Evolutionary conservation across 352 stramenopile genomes (phyloP), one percentile per base, ranked within the genome.

Genomic region (Phytophthora tubulina): DNA sequence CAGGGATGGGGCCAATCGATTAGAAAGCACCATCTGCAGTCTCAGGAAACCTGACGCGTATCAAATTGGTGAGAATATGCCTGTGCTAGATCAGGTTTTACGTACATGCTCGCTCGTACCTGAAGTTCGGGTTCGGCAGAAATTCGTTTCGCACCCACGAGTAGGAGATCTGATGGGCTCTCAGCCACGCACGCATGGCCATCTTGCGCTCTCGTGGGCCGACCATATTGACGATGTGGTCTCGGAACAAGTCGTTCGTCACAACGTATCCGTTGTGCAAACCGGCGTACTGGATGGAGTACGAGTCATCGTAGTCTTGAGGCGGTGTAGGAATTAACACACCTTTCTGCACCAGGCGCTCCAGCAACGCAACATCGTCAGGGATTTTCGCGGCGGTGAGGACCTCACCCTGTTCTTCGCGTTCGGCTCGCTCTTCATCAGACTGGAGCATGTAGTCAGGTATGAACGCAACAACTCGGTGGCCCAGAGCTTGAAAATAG

Each of bases 271-370:
- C 88, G 49, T 91, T 71, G 48, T 96, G 80, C 35, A 83, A 73
- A 10, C 82, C 82, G 38, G 89, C 88, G 65, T 97, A 97, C 53
- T 93, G 86, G 71, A 97, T 97, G 80, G 90, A 96, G 76, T 97
- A 97, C 44, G 88, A 90, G 66, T 97, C 91, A 70, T 97, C 91
- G 67, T 96, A 97, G 67, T 97, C 91, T 49, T 96, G 89, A 11
- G 90, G 74, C 4, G 91, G 91, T 9, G 91, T 97, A 3, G 87
- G 82, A 48, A 97, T 79, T 17, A 97, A 42, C 6, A 93, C 63
- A 2, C 91, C 90, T 51, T 92, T 76, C 10, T 91, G 78, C 21
- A 95, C 75, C 69, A 97, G 81, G 6, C 59, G 41, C 61, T 91
- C 77, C 38, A 97, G 74, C 38, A 97, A 68, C 32, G 65, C 68